Conservation (phyloP, 345 rosid species). For the Moricandia arvensis region DNA sequence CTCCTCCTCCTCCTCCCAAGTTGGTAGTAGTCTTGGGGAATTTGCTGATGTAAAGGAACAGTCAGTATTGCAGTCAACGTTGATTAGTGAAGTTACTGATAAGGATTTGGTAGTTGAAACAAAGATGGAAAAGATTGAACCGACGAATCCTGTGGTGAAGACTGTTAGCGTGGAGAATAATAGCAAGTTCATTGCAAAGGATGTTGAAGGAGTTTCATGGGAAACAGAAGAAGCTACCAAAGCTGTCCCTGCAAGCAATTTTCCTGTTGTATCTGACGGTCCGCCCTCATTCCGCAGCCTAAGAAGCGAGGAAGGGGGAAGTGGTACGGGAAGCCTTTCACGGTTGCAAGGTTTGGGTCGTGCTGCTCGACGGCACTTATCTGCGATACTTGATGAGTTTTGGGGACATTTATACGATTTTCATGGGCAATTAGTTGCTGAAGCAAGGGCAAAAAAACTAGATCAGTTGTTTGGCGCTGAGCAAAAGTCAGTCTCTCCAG, state of each 20-base stretch:
- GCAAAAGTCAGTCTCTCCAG: conserved; percentile 43
- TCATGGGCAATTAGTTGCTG: conserved; percentile 68
- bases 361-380: conserved; percentile 85
- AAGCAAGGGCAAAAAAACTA: conserved; percentile 63
- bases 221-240: conserved; percentile 64
- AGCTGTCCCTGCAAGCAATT: conserved; percentile 50
- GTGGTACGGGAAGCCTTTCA: conserved; percentile 85
- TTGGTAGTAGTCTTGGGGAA: conserved; percentile 22
- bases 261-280: conserved; percentile 55
- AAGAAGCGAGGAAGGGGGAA: conserved; percentile 76
- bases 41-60: conserved; percentile 27
- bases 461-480: conserved; percentile 58
- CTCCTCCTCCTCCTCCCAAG: conserved; percentile 34
- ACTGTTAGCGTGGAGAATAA: conserved; percentile 48
- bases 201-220: conserved; percentile 65
- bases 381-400: conserved; percentile 75
- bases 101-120: conserved; percentile 38
- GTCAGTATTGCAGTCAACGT: conserved; percentile 28
- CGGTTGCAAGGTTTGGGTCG: conserved; percentile 95
- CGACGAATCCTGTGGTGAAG: conserved; percentile 49
- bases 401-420: conserved; percentile 90
- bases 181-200: conserved; percentile 45
- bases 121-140: conserved; percentile 43
- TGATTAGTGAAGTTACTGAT: conserved; percentile 41
- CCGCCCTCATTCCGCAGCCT: conserved; percentile 84